Conservation (phyloP, 2,329 filamentous ascomycete genomes). For the Alternaria solani region DNA sequence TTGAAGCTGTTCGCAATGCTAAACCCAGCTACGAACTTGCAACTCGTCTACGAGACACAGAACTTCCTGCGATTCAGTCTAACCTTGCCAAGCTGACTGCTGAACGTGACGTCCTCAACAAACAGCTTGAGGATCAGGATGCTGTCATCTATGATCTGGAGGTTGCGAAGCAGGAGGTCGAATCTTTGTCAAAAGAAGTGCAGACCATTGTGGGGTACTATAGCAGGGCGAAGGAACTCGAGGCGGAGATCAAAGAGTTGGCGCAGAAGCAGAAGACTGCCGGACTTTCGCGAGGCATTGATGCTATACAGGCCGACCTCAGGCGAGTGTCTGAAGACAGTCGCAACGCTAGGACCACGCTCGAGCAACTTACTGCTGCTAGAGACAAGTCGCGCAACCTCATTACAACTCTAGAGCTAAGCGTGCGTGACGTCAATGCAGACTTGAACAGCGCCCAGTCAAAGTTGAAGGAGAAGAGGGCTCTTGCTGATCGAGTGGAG, state of each 20-base stretch:
- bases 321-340: slow-evolving; percentile 72
- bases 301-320: slow-evolving; percentile 84
- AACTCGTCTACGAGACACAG: slow-evolving; percentile 69
- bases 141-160: slow-evolving; percentile 67
- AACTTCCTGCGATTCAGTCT: slow-evolving; percentile 73
- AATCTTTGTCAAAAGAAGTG: slow-evolving; percentile 78
- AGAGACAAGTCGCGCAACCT: slow-evolving; percentile 74
- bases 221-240: slow-evolving; percentile 74
- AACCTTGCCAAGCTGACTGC: slow-evolving; percentile 65
- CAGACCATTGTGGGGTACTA: slow-evolving; percentile 76
- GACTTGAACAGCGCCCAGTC: slow-evolving; percentile 74
- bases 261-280: slow-evolving; percentile 76
- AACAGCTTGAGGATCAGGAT: slow-evolving; percentile 69
- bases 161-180: slow-evolving; percentile 74
- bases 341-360: slow-evolving; percentile 67
- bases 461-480: slow-evolving; percentile 82
- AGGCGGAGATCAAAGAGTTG: slow-evolving; percentile 77
- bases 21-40: slow-evolving; percentile 76
- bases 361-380: slow-evolving; percentile 72
- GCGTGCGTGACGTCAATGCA: slow-evolving; percentile 76
- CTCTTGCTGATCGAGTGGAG: slow-evolving; percentile 74
- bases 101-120: slow-evolving; percentile 50
- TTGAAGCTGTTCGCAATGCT: slow-evolving; percentile 65
- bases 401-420: slow-evolving; percentile 76
- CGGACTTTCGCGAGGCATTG: slow-evolving; percentile 72